Evolutionary conservation across 176 grass and related monocot species (phyloP).

Genomic region (Tuctoria greenei): DNA sequence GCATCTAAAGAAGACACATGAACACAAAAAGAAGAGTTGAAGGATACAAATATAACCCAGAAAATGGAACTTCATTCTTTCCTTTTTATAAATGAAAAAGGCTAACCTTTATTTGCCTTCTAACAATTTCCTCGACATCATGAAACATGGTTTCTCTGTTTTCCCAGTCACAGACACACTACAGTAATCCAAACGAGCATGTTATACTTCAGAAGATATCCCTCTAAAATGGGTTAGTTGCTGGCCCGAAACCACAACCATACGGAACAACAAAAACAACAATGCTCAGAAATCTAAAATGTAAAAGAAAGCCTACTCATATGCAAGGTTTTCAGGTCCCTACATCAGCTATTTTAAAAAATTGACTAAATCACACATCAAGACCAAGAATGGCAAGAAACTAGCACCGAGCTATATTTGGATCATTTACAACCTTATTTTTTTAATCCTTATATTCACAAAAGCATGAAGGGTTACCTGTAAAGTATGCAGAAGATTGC

Average conservation of each 20-base stretch:
- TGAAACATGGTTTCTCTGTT: constrained; percentile 64
- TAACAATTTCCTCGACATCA: constrained; percentile 87
- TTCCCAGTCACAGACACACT: constrained; percentile 97
- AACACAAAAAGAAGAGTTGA: constrained; percentile 13
- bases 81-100: background rate
- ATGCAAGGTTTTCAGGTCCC: background rate
- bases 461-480: constrained; percentile 47
- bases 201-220: background rate
- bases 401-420: background rate
- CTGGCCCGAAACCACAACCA: background rate
- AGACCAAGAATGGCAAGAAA: constrained; percentile 1
- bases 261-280: background rate
- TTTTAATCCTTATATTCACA: background rate
- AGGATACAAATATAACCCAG: background rate
- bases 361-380: background rate
- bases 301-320: background rate
- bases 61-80: background rate
- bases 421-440: constrained; percentile 1
- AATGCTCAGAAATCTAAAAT: background rate
- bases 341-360: background rate
- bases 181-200: constrained; percentile 26
- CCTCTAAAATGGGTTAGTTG: background rate
- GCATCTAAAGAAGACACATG: constrained; percentile 30
- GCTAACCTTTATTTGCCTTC: constrained; percentile 73
- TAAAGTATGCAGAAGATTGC: constrained; percentile 87